phyloP scores from a whole-genome alignment of 106 monocot genomes.

The Alisma plantagoaquatica region DNA sequence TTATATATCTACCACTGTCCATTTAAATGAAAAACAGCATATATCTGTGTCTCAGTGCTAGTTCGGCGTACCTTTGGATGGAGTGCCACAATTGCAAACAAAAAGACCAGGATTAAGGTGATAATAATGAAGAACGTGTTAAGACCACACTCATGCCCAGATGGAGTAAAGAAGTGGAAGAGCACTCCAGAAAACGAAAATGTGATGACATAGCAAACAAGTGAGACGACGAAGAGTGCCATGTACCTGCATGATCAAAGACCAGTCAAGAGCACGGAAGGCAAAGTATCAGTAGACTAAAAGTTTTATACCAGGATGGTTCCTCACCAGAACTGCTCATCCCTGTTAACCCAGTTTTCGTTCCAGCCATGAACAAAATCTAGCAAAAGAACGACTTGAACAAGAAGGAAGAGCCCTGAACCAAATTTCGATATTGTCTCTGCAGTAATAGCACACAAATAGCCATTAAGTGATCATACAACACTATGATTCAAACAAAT shows the following conservation, averaged over 20 bases:
- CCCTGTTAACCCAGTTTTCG: slow-evolving; percentile 91
- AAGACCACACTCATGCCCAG: slow-evolving; percentile 90
- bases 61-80: slow-evolving; percentile 69
- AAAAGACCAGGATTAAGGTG: slow-evolving; percentile 76
- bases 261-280: not conserved
- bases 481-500: no score
- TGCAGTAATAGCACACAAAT: slow-evolving; percentile 41
- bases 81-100: slow-evolving; percentile 77
- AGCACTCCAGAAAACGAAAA: slow-evolving; percentile 88
- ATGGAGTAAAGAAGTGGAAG: slow-evolving; percentile 96
- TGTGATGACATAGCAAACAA: slow-evolving; percentile 78
- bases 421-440: slow-evolving; percentile 92
- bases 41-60: no score
- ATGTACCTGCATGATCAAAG: slow-evolving; percentile 48
- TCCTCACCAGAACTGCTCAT: slow-evolving; percentile 85
- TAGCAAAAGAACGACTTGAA: slow-evolving; percentile 96
- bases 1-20: not conserved
- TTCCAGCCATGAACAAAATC: slow-evolving; percentile 99
- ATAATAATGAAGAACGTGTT: slow-evolving; percentile 86
- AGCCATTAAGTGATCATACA: no score
- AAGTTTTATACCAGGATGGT: not conserved
- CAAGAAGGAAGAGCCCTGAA: slow-evolving; percentile 93
- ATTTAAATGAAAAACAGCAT: not conserved
- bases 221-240: slow-evolving; percentile 78
- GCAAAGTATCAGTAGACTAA: not conserved